phyloP scores from a whole-genome alignment of 768 basidiomycete genomes.

The Rhizopogon vinicolor region DNA sequence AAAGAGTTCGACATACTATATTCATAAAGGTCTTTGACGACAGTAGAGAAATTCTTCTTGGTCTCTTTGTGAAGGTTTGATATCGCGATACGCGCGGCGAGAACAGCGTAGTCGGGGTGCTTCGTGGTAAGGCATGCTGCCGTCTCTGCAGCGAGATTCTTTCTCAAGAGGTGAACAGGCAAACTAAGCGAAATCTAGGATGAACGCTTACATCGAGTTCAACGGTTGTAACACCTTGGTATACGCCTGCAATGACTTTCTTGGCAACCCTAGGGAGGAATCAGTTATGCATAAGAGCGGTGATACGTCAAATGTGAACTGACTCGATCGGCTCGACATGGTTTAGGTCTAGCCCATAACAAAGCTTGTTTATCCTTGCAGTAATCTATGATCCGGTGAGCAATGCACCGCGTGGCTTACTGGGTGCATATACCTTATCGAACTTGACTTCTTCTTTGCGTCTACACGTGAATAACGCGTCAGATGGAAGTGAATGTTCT shows the following conservation, averaged over 20 bases:
- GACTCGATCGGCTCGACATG: slow-evolving; percentile 91
- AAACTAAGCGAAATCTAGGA: neutral
- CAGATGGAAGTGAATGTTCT: slow-evolving; percentile 5
- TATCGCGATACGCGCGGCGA: slow-evolving; percentile 97
- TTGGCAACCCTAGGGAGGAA: slow-evolving; percentile 62
- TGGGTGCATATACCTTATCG: slow-evolving; percentile 68
- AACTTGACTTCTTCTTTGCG: slow-evolving; percentile 93
- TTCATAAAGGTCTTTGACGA: slow-evolving; percentile 84
- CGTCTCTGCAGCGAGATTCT: slow-evolving; percentile 97
- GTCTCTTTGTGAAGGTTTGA: slow-evolving; percentile 99
- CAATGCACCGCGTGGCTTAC: slow-evolving; percentile 11
- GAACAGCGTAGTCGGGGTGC: slow-evolving; percentile 96
- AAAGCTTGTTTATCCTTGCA: slow-evolving; percentile 82
- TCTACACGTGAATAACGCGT: slow-evolving; percentile 33
- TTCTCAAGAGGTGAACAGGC: slow-evolving; percentile 3
- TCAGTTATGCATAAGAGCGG: slow-evolving; percentile 6
- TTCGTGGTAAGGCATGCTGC: slow-evolving; percentile 97
- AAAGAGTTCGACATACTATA: slow-evolving; percentile 57
- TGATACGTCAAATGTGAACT: neutral
- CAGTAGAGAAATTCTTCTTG: slow-evolving; percentile 92
- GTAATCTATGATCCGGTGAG: slow-evolving; percentile 57
- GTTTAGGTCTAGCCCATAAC: slow-evolving; percentile 91
- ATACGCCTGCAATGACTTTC: slow-evolving; percentile 91
- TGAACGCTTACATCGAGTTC: slow-evolving; percentile 81
- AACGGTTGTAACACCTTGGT: slow-evolving; percentile 93